Base-by-base conservation (phyloP, 2,329 filamentous ascomycete species). In the Alternaria longipes region DNA sequence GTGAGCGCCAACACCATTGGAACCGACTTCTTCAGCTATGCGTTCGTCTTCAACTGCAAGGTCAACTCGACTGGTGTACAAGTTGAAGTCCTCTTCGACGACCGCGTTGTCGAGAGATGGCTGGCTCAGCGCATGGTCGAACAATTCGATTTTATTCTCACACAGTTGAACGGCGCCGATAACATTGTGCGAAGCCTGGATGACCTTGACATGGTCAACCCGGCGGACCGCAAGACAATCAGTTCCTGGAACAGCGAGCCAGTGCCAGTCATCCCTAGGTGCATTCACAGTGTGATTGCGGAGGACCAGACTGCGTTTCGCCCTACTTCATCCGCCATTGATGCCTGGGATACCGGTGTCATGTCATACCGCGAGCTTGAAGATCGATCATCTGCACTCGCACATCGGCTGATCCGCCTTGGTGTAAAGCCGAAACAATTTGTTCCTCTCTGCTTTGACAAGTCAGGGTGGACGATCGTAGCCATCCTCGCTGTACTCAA, bases 401-500 rank as follows among this genome's bases (percentile, higher is more conserved):
- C 75, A 16, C 70, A 63, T 9, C 64, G 53, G 8, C 53, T 78
- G 11, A 47, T 73, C 1, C 62, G 64, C 5, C 52, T 70, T 9
- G 72, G 72, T n/a, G 68, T 78, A 4, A 67, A 67, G 32, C 65
- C 67, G 3, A 54, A 68, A 8, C 64, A 64, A 14, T 72, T 74
- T 40, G 68, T 80, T 2, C 75, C 77, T 1, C 56, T 80, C 5
- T 77, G 74, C 57, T 78, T 80, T 47, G 77, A 79, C 28, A 79
- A 80, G 55, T 78, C 73, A 0, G 68, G 65, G 8, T 76, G 73
- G 72, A 69, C 73, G 0, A 63, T 78, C 20, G 68, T 79, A 3
- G 67, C 75, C n/a, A 78, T 79, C 52, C 68, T 79, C 3, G 78
- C 71, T 7, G 65, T 79, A 16, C 63, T 79, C 63, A 80, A 80